These are phyloP conservation scores for Austroboletus festivus DNA, from an alignment of 768 basidiomycete species.

Conservation along the genomic window DNA sequence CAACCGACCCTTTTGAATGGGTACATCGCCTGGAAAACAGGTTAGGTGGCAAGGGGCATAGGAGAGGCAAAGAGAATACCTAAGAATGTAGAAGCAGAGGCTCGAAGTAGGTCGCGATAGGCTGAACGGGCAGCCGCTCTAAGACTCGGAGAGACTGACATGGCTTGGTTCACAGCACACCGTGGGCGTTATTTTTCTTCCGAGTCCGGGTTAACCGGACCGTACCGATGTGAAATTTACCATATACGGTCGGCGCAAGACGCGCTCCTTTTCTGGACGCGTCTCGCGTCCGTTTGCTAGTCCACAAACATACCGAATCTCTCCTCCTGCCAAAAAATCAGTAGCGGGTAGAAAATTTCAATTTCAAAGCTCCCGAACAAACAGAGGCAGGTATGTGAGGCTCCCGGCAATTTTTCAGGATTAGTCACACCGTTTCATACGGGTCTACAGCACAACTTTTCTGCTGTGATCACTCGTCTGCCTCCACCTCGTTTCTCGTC, in stretches of 20 bases:
- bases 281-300: constrained; percentile 25
- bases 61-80: constrained; percentile 35
- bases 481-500: constrained; percentile 16
- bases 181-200: neutral
- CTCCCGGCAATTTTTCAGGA: constrained; percentile 12
- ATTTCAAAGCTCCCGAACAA: constrained; percentile 18
- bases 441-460: constrained; percentile 17
- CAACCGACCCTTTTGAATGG: constrained; percentile 46
- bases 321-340: constrained; percentile 24
- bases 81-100: constrained; percentile 62
- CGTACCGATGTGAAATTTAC: constrained; percentile 32
- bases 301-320: constrained; percentile 31
- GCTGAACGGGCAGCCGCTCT: constrained; percentile 68
- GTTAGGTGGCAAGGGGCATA: neutral
- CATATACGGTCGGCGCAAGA: constrained; percentile 36
- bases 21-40: constrained; percentile 47
- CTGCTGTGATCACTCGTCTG: neutral
- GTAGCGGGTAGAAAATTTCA: constrained; percentile 28
- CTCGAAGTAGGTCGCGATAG: constrained; percentile 69
- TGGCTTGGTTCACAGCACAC: constrained; percentile 16
- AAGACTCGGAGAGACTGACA: constrained; percentile 57
- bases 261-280: constrained; percentile 39
- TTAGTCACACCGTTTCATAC: constrained; percentile 19
- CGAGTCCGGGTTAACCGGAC: constrained; percentile 12
- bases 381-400: constrained; percentile 14